phyloP scores from a whole-genome alignment of 2,329 filamentous ascomycete species.

The Neoscytalidium dimidiatum region DNA sequence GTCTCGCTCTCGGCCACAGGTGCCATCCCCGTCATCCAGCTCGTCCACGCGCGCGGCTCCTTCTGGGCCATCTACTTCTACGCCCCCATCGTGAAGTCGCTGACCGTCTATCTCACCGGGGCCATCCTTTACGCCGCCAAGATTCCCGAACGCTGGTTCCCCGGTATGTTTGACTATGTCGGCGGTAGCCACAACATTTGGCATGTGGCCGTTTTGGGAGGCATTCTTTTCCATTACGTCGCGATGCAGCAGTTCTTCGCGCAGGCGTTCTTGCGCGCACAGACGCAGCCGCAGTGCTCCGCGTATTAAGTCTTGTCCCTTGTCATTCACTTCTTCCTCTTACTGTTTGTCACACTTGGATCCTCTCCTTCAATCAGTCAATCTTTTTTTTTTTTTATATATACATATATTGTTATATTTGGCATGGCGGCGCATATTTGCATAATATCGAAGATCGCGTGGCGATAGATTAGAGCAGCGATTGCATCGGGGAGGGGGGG shows the following conservation, averaged over 20 bases:
- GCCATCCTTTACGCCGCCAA: conserved; percentile 89
- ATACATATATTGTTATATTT: no score
- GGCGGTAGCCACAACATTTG: conserved; percentile 97
- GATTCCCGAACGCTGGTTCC: conserved; percentile 88
- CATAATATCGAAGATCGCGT: background rate
- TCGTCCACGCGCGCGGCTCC: conserved; percentile 75
- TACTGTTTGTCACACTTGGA: background rate
- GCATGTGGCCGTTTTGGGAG: conserved; percentile 91
- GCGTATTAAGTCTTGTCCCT: background rate
- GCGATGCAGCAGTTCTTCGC: conserved; percentile 96
- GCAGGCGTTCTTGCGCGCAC: conserved; percentile 43
- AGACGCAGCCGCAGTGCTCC: conserved; percentile 33
- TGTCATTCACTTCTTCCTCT: background rate
- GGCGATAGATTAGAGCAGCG: background rate
- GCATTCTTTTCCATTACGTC: conserved; percentile 94
- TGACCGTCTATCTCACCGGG: conserved; percentile 82
- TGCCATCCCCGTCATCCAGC: conserved; percentile 83
- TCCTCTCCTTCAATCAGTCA: background rate
- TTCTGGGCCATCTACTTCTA: conserved; percentile 89
- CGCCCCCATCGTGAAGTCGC: conserved; percentile 78
- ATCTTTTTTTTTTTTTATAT: background rate
- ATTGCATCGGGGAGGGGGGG: background rate
- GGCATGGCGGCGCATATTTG: background rate
- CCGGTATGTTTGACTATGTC: conserved; percentile 91
- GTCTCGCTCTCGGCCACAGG: conserved; percentile 84